A percentile compares a stretch with the other conserved stretches of the same genome.
Conservation (phyloP, 495 filamentous ascomycete species). For the Penicillium ochrochloron region DNA sequence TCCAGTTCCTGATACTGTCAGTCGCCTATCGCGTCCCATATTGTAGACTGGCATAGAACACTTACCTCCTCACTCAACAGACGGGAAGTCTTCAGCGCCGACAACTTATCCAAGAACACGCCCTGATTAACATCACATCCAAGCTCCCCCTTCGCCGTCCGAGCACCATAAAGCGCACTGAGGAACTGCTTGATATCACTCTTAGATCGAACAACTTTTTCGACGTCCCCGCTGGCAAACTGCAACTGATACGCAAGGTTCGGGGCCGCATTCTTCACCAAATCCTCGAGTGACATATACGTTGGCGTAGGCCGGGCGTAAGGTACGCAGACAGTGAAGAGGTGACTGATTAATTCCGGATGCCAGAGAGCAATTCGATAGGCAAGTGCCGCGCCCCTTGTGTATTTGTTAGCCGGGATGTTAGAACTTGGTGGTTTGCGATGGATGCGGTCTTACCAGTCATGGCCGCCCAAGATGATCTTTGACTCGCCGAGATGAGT, state of each 20-base stretch:
- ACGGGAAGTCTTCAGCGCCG: constrained; percentile 48
- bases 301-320: constrained; percentile 57
- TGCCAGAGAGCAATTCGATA: constrained; percentile 72
- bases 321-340: constrained; percentile 82
- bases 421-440: neutral
- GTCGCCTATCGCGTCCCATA: neutral
- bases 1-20: constrained; percentile 62
- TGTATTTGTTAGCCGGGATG: neutral
- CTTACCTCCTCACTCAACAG: constrained; percentile 64
- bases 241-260: constrained; percentile 85
- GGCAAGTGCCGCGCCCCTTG: constrained; percentile 59
- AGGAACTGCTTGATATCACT: constrained; percentile 70
- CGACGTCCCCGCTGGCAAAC: constrained; percentile 67
- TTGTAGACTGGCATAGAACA: neutral
- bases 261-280: constrained; percentile 64
- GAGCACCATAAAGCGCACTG: constrained; percentile 68
- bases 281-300: constrained; percentile 55
- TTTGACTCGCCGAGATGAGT: constrained; percentile 57
- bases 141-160: constrained; percentile 54
- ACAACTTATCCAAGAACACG: constrained; percentile 58
- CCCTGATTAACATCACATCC: constrained; percentile 62
- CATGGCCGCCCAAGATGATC: constrained; percentile 82
- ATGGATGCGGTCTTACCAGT: constrained; percentile 65
- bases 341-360: constrained; percentile 68
- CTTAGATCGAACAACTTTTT: constrained; percentile 57